Base-by-base conservation (phyloP, 1,284 basidiomycete species). In the Moniliella sp. region DNA sequence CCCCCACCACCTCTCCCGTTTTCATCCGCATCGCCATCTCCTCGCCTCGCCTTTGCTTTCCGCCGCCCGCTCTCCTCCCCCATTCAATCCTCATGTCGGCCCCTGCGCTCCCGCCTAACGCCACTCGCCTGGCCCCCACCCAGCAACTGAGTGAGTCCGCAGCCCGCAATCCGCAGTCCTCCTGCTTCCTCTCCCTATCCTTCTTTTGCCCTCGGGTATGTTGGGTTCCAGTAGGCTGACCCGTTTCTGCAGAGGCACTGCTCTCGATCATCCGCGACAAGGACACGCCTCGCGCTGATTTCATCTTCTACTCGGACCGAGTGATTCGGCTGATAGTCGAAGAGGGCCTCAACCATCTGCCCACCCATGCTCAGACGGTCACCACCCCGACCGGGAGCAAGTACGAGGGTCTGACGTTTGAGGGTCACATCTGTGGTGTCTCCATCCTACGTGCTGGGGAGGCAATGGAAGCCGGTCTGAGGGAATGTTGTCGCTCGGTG, bases 271-370 rank as follows among this genome's bases (percentile, higher is more conserved):
- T 97, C 57, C 66, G 84, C 30, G 56, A 62, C 41, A 34, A 42
- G 11, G 42, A 56, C 3, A 65, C 64, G 9, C 40, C 46, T 12
- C 46, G 88, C 27, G 84, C 84, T 14, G 88, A 97, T 61, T 97
- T 97, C 57, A 72, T 97, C 46, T 97, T 97, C 66, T 94, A 91
- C 60, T 82, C 80, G 9, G 69, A 72, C 59, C 61, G 70, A 7
- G 70, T 72, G 50, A 71, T 71, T 49, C 62, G 71, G 9, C 48
- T 73, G 14, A 55, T 73, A 3, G 70, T 72, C 15, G 71, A 73
- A 50, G 70, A 72, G 55, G 70, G 86, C n/a, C 65, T 94, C 37
- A 94, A 97, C 63, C 83, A 94, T 62, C 68, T 97, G 5, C 88
- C 88, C 1, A 51, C 48, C 3, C 30, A 48, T 7, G 45, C 46